Percentiles rank a stretch among this genome's conserved stretches.
Evolutionary conservation across 1,139 yeast species (phyloP).

Genomic region (Sugiyamaella paludigena): DNA sequence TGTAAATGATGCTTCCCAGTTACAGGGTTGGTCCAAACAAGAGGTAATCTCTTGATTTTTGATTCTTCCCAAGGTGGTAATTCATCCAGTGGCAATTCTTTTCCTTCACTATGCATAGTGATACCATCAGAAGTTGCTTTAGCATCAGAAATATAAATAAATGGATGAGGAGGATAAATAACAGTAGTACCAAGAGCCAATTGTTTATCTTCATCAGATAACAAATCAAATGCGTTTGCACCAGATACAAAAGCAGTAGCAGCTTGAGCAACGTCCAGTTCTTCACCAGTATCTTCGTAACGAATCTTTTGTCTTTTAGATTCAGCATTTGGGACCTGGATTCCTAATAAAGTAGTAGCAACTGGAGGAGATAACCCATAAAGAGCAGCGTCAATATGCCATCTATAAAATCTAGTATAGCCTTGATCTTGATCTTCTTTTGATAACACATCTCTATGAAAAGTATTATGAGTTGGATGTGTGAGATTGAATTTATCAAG

Average conservation of each 20-base stretch:
- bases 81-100: constrained; percentile 61
- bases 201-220: constrained; percentile 67
- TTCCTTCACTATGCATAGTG: constrained; percentile 78
- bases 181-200: constrained; percentile 73
- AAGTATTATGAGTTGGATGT: constrained; percentile 78
- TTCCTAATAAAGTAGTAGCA: constrained; percentile 78
- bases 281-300: constrained; percentile 67
- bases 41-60: constrained; percentile 71
- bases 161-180: constrained; percentile 89
- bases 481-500: constrained; percentile 65
- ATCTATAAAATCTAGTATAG: constrained; percentile 78
- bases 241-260: constrained; percentile 88
- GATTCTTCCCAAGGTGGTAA: constrained; percentile 79
- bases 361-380: constrained; percentile 83
- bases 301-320: constrained; percentile 47
- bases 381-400: constrained; percentile 91
- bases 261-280: constrained; percentile 68
- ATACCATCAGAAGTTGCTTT: constrained; percentile 81
- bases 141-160: constrained; percentile 77
- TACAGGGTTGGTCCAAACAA: constrained; percentile 92
- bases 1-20: constrained; percentile 80
- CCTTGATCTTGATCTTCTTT: constrained; percentile 58
- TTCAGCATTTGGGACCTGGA: constrained; percentile 58
- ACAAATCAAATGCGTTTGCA: constrained; percentile 63
- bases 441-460: constrained; percentile 68